These are phyloP conservation scores for Marasmius oreades DNA, from an alignment of 1,284 basidiomycete genomes.

Conservation along the genomic window DNA sequence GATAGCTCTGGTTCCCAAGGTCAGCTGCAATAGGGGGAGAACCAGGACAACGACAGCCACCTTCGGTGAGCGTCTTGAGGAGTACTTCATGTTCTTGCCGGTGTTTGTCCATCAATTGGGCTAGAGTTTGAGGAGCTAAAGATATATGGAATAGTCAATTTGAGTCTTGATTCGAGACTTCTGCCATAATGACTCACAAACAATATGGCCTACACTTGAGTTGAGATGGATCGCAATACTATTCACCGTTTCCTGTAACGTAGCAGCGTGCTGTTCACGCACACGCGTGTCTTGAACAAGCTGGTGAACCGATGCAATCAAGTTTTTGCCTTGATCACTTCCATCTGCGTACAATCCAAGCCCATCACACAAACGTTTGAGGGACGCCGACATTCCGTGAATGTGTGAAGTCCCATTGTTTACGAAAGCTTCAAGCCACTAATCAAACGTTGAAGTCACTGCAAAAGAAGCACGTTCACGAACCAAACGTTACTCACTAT, in stretches of 20 bases:
- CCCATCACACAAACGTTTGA: constrained; percentile 58
- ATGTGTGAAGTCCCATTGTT: constrained; percentile 70
- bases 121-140: constrained; percentile 54
- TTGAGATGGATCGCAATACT: constrained; percentile 38
- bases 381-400: constrained; percentile 52
- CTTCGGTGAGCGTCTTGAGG: constrained; percentile 59
- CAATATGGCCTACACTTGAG: not conserved
- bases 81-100: constrained; percentile 67
- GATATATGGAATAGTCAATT: constrained; percentile 6
- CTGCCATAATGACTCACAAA: not conserved
- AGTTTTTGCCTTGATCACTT: constrained; percentile 10
- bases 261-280: constrained; percentile 38
- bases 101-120: constrained; percentile 62
- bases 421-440: constrained; percentile 85
- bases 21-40: not conserved
- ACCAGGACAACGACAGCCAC: constrained; percentile 36
- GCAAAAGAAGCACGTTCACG: not conserved
- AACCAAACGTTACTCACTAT: constrained; percentile 35
- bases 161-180: not conserved
- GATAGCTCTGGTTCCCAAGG: constrained; percentile 54
- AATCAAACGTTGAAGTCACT: not conserved
- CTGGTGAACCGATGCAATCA: constrained; percentile 40
- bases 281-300: constrained; percentile 38
- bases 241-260: constrained; percentile 45
- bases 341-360: constrained; percentile 31